phyloP scores from a whole-genome alignment of 2,329 filamentous ascomycete genomes.

The Clonostachys rosea region DNA sequence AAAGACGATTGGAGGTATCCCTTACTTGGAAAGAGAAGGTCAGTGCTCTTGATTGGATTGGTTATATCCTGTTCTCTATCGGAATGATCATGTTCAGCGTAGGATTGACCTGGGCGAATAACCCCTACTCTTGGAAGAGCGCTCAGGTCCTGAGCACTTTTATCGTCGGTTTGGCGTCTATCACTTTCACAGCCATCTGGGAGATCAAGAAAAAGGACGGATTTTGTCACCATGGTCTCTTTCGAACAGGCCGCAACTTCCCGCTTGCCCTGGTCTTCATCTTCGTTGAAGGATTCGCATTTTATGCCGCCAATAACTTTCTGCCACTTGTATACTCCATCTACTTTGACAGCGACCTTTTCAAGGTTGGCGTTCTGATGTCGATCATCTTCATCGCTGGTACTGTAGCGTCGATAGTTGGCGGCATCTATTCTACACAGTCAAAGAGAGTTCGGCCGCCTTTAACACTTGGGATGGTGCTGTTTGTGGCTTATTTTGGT shows the following conservation, averaged over 20 bases:
- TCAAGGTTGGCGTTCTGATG: constrained; percentile 23
- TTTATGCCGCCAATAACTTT: constrained; percentile 35
- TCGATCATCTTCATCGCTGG: constrained; percentile 18
- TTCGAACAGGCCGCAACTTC: constrained; percentile 26
- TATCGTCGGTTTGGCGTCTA: constrained; percentile 20
- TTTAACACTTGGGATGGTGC: no score
- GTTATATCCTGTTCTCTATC: constrained; percentile 23
- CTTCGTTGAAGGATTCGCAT: constrained; percentile 28
- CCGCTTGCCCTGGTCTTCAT: constrained; percentile 24
- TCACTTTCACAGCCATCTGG: constrained; percentile 5
- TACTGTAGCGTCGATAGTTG: constrained; percentile 15
- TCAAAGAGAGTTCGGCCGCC: constrained; percentile 9
- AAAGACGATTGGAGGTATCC: constrained; percentile 13
- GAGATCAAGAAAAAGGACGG: constrained; percentile 22
- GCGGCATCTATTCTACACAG: constrained; percentile 19
- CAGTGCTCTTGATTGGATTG: constrained; percentile 28
- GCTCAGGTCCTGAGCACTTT: constrained; percentile 27
- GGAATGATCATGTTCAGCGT: constrained; percentile 30
- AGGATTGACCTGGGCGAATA: constrained; percentile 28
- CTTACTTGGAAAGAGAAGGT: constrained; percentile 19
- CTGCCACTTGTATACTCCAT: constrained; percentile 28
- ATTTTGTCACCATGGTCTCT: constrained; percentile 33
- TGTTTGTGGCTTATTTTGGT: no score
- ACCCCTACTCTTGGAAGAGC: constrained; percentile 30
- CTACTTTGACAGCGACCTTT: constrained; percentile 24